Evolutionary conservation across 2,329 filamentous ascomycete species (phyloP), one percentile per base, ranked within the genome.

Genomic region (Chaetothyriales sp.): DNA sequence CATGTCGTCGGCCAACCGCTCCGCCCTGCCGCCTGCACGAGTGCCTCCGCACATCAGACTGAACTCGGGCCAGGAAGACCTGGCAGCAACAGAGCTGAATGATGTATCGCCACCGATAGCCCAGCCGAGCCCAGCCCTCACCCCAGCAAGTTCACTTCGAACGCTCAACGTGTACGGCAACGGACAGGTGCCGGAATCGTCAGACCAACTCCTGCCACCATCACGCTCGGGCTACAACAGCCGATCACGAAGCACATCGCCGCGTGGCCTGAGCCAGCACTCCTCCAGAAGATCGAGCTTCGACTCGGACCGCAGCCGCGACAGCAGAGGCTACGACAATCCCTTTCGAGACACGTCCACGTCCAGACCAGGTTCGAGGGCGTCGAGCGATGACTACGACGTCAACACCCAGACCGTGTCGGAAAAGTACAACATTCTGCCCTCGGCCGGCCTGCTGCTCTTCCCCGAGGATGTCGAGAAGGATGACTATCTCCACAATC

Each of bases 391-490:
- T 45, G 79, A 83, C 22, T 76, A 81, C 18, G 71, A 74, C 59
- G 67, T 84, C 49, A 85, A 83, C 60, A 85, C 81, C 0, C 81
- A 85, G 66, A 84, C 81, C 1, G 81, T 85, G 2, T 79, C 79
- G 15, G 79, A 84, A 61, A 85, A 85, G 64, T 85, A 81, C 65
- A 84, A 83, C 61, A 84, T 86, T 49, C 71, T 78, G 62, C 81
- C 82, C 0, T 81, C 79, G 2, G 77, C 80, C 12, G 80, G 80
- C 5, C 66, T 85, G 49, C 63, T 86, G 43, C 66, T 85, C 18
- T 85, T 81, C 58, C 82, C 81, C 0, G 80, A 84, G 62, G 81
- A 85, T 61, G 77, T 84, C 19, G 82, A 86, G 63, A 83, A 83
- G 60, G 82, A 86, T 61, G 82, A 86, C 61, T 81, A 77, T 56